phyloP scores from a whole-genome alignment of 2,329 filamentous ascomycete genomes.

The Cladosporium sp. region DNA sequence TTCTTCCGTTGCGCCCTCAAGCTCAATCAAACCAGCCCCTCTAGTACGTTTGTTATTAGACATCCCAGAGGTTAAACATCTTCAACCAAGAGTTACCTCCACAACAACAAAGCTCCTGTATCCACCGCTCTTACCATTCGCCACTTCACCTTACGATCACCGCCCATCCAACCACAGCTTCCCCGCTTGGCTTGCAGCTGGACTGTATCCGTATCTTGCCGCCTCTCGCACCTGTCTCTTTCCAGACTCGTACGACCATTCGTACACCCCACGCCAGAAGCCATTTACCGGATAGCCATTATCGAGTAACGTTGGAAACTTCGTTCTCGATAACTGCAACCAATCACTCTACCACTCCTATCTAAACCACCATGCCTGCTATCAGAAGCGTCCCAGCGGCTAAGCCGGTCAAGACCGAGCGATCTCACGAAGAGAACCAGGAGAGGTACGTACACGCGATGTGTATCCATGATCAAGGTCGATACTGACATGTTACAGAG shows the following conservation, averaged over 20 bases:
- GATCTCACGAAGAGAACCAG: slow-evolving; percentile 78
- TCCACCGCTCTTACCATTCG: neutral
- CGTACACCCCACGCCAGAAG: slow-evolving; percentile 34
- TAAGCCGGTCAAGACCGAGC: slow-evolving; percentile 62
- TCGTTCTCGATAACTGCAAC: neutral
- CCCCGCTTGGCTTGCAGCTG: slow-evolving; percentile 14
- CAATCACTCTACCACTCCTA: neutral
- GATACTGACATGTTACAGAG: slow-evolving; percentile 50
- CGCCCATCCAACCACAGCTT: slow-evolving; percentile 3
- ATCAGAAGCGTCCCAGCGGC: slow-evolving; percentile 42
- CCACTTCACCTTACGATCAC: slow-evolving; percentile 6
- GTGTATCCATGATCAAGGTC: neutral
- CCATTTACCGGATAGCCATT: slow-evolving; percentile 36
- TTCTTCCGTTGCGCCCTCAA: slow-evolving; percentile 2
- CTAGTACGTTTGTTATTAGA: slow-evolving; percentile 25
- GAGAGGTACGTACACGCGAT: slow-evolving; percentile 54
- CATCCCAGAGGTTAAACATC: slow-evolving; percentile 17
- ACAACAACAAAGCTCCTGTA: neutral
- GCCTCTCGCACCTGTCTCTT: slow-evolving; percentile 5
- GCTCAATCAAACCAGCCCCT: slow-evolving; percentile 9
- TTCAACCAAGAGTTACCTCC: neutral
- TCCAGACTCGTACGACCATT: slow-evolving; percentile 21
- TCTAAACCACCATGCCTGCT: slow-evolving; percentile 31
- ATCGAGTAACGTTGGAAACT: slow-evolving; percentile 7
- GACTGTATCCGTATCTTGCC: slow-evolving; percentile 3